Evolutionary conservation across 106 monocot species (phyloP).

Genomic region (Dioscorea dumetorum): DNA sequence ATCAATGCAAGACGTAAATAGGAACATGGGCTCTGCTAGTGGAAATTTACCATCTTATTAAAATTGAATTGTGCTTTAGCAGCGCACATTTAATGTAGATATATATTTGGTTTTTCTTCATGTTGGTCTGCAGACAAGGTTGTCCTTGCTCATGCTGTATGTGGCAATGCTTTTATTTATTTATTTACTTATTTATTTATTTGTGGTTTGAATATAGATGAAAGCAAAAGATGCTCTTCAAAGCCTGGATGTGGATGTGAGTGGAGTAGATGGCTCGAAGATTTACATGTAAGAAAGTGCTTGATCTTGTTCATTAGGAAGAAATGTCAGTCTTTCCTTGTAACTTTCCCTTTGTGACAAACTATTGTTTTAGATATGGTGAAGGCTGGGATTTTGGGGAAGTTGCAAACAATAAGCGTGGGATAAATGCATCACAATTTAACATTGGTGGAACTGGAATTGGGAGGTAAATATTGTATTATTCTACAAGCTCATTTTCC

Average conservation of each 20-base stretch:
- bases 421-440: slow-evolving; percentile 81
- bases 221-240: slow-evolving; percentile 64
- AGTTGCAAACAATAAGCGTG: slow-evolving; percentile 79
- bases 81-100: no score
- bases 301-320: neutral
- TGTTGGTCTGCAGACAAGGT: no score
- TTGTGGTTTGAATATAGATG: slow-evolving; percentile 27
- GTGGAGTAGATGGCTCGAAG: slow-evolving; percentile 84
- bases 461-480: slow-evolving; percentile 45
- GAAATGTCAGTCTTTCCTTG: neutral
- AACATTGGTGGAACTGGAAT: slow-evolving; percentile 75
- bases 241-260: slow-evolving; percentile 39
- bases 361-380: slow-evolving; percentile 50
- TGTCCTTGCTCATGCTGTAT: no score
- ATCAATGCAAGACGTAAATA: no score
- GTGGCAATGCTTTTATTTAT: no score
- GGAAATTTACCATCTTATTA: no score
- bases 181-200: neutral
- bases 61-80: no score
- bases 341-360: neutral
- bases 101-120: no score
- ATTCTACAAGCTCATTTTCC: neutral
- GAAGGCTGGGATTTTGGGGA: slow-evolving; percentile 98
- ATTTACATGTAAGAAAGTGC: slow-evolving; percentile 59
- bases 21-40: no score